These are phyloP conservation scores for Nevesoporus exiguus DNA, from an alignment of 768 basidiomycete species.

Conservation along the genomic window DNA sequence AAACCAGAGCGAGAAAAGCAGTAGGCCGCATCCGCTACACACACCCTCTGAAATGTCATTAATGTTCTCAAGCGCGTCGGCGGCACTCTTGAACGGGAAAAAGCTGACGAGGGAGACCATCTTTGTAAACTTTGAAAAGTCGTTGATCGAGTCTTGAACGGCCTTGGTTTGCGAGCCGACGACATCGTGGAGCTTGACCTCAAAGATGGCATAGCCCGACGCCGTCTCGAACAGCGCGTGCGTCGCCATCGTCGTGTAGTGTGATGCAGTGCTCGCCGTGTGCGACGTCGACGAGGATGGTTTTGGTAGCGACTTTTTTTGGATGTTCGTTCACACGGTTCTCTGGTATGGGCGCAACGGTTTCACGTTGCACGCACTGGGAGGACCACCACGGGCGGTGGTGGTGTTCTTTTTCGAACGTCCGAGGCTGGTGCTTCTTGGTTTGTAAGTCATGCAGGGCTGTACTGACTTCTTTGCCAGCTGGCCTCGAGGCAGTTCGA, in stretches of 20 bases:
- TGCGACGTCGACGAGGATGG: slow-evolving; percentile 29
- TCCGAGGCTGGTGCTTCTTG: not conserved
- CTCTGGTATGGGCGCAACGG: no score
- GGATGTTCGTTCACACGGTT: slow-evolving; percentile 6
- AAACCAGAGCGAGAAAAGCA: not conserved
- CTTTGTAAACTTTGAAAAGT: slow-evolving; percentile 85
- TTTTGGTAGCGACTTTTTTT: slow-evolving; percentile 16
- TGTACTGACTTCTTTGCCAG: slow-evolving; percentile 1
- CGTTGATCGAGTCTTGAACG: slow-evolving; percentile 83
- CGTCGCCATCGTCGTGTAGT: slow-evolving; percentile 51
- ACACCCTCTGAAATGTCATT: slow-evolving; percentile 95
- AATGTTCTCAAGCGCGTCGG: slow-evolving; percentile 90
- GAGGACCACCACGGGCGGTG: no score
- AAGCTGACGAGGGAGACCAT: slow-evolving; percentile 91
- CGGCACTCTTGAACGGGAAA: slow-evolving; percentile 90
- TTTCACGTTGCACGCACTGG: no score
- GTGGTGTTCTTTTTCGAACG: no score
- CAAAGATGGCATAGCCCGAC: slow-evolving; percentile 91
- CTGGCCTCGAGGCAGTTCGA: not conserved
- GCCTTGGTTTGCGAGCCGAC: slow-evolving; percentile 75
- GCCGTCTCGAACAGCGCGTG: slow-evolving; percentile 93
- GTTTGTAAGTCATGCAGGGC: not conserved
- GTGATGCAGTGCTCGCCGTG: slow-evolving; percentile 28
- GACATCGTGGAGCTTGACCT: slow-evolving; percentile 82
- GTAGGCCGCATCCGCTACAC: slow-evolving; percentile 21